Conservation (phyloP, 2,329 filamentous ascomycete genomes). For the Pseudopithomyces maydicus region DNA sequence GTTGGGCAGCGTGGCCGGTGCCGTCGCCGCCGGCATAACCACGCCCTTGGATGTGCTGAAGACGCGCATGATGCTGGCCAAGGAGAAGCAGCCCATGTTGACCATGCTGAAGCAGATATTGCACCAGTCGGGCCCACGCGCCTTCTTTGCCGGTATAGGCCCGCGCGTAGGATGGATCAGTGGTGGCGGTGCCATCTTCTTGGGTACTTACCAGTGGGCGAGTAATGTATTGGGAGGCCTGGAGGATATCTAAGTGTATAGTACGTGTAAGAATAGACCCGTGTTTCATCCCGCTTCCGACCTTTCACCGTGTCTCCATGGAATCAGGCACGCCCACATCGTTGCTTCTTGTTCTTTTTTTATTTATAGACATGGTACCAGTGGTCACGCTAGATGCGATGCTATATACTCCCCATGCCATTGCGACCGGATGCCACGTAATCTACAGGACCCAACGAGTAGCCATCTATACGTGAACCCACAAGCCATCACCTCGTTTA, state of each 20-base stretch:
- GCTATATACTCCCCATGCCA: conserved; percentile 1
- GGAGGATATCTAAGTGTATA: conserved; percentile 20
- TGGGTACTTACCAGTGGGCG: conserved; percentile 91
- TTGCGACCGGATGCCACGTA: conserved; percentile 5
- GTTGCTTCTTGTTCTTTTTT: not conserved
- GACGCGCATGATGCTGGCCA: conserved; percentile 91
- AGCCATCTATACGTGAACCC: not conserved
- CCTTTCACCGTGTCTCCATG: not conserved
- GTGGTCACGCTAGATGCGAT: not conserved
- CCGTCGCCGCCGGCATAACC: conserved; percentile 83
- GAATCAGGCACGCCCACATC: no score
- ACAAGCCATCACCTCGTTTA: not conserved
- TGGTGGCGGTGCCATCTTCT: conserved; percentile 89
- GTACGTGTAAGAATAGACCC: conserved; percentile 5
- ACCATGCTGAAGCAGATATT: conserved; percentile 69
- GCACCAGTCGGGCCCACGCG: conserved; percentile 65
- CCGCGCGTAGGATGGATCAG: conserved; percentile 95
- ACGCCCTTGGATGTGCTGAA: conserved; percentile 96
- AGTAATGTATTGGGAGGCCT: conserved; percentile 70
- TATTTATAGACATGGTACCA: not conserved
- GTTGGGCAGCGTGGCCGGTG: conserved; percentile 83
- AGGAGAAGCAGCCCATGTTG: conserved; percentile 65
- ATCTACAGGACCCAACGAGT: conserved; percentile 3
- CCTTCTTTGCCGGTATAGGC: conserved; percentile 77
- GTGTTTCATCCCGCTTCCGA: not conserved